Evolutionary conservation across 495 filamentous ascomycete species (phyloP).

Genomic region (Podospora didyma): DNA sequence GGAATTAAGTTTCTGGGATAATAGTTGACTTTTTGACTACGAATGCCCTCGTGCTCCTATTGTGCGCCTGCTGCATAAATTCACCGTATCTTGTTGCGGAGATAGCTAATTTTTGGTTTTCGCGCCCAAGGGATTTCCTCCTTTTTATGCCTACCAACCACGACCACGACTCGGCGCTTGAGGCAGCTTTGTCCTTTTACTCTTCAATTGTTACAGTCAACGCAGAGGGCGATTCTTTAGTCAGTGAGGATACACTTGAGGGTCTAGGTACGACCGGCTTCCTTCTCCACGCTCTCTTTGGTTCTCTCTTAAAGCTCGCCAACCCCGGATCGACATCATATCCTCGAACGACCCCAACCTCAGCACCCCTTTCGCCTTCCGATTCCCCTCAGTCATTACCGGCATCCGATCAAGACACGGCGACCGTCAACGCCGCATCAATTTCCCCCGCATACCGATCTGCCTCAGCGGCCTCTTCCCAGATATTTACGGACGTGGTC

Average conservation of each 20-base stretch:
- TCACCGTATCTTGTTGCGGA: background rate
- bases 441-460: slow-evolving; percentile 9
- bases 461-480: slow-evolving; percentile 6
- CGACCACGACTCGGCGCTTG: slow-evolving; percentile 63
- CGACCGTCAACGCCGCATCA: slow-evolving; percentile 11
- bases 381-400: slow-evolving; percentile 1
- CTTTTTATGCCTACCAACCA: slow-evolving; percentile 75
- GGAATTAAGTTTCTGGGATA: background rate
- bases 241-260: slow-evolving; percentile 83
- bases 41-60: background rate
- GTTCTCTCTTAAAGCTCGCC: slow-evolving; percentile 58
- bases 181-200: slow-evolving; percentile 87
- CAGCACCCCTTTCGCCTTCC: slow-evolving; percentile 3
- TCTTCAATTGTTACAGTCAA: slow-evolving; percentile 85
- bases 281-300: slow-evolving; percentile 66
- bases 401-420: slow-evolving; percentile 9
- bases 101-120: background rate
- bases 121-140: slow-evolving; percentile 70
- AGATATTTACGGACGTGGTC: slow-evolving; percentile 11
- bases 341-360: slow-evolving; percentile 7
- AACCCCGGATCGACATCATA: slow-evolving; percentile 23
- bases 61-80: too few relatives aligned
- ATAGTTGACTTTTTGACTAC: background rate
- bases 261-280: slow-evolving; percentile 90
- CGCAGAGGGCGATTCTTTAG: slow-evolving; percentile 87